These are phyloP conservation scores for Blastobotrys capitulatus DNA, from an alignment of 1,139 yeast genomes.

Conservation along the genomic window DNA sequence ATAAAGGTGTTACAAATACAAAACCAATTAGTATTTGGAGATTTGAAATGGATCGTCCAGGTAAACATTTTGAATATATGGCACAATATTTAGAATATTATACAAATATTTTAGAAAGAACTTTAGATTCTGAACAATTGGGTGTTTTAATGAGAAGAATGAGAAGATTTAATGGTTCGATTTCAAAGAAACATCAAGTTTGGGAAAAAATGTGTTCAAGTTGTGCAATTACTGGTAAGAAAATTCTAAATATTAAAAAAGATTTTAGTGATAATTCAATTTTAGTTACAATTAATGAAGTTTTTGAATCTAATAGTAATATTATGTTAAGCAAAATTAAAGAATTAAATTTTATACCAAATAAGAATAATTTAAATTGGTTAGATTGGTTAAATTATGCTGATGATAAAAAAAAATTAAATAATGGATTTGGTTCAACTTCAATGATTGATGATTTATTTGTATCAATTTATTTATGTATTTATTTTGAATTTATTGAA, in stretches of 20 bases:
- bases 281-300: conserved; percentile 42
- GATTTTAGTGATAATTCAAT: conserved; percentile 51
- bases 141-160: conserved; percentile 60
- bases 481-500: conserved; percentile 32
- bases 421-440: conserved; percentile 80
- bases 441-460: conserved; percentile 71
- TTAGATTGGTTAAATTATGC: conserved; percentile 40
- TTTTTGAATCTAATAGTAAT: conserved; percentile 34
- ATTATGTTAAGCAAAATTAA: conserved; percentile 23
- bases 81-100: conserved; percentile 63
- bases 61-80: conserved; percentile 82
- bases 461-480: conserved; percentile 53
- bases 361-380: conserved; percentile 29
- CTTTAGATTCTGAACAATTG: conserved; percentile 55
- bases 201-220: conserved; percentile 57
- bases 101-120: conserved; percentile 49
- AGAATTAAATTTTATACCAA: conserved; percentile 3
- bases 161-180: conserved; percentile 69
- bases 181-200: conserved; percentile 53
- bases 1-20: conserved; percentile 54
- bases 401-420: conserved; percentile 51
- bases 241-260: conserved; percentile 44
- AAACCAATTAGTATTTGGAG: conserved; percentile 86
- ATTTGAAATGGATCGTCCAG: conserved; percentile 87
- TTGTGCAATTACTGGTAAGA: conserved; percentile 46